These are phyloP conservation scores for Naegleria lovaniensis DNA, from an alignment of 208 protist species.

Conservation along the genomic window DNA sequence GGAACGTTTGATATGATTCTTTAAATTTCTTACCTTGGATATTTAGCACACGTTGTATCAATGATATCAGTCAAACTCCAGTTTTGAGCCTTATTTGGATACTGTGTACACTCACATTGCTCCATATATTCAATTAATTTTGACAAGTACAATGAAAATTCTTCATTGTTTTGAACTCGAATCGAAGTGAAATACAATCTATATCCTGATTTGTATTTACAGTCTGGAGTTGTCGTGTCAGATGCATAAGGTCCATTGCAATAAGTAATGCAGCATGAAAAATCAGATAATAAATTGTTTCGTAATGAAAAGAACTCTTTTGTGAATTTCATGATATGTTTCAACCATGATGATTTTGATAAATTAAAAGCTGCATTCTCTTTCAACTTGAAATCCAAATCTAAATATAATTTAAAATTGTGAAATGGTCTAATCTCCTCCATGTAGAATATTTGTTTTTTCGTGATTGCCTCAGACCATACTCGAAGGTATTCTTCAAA, in stretches of 20 bases:
- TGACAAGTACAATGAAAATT: background rate
- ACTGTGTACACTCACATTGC: background rate
- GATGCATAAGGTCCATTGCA: background rate
- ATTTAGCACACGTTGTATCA: background rate
- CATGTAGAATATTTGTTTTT: background rate
- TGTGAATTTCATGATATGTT: background rate
- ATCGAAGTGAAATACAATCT: background rate
- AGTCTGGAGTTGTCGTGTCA: background rate
- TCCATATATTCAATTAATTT: background rate
- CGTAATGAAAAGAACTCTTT: background rate
- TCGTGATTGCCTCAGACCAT: background rate
- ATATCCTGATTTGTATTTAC: constrained; percentile 13
- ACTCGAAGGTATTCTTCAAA: background rate
- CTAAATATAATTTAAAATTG: background rate
- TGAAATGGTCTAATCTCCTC: background rate
- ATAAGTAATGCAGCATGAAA: background rate
- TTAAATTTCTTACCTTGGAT: background rate
- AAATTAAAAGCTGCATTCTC: background rate
- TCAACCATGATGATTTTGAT: background rate
- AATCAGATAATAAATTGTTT: background rate
- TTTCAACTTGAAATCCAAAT: background rate
- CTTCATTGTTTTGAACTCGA: background rate
- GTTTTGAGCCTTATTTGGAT: background rate
- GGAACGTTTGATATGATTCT: no score
- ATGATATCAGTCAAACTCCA: background rate